Base-by-base conservation (phyloP, 768 basidiomycete species). In the Pholiota microspora region DNA sequence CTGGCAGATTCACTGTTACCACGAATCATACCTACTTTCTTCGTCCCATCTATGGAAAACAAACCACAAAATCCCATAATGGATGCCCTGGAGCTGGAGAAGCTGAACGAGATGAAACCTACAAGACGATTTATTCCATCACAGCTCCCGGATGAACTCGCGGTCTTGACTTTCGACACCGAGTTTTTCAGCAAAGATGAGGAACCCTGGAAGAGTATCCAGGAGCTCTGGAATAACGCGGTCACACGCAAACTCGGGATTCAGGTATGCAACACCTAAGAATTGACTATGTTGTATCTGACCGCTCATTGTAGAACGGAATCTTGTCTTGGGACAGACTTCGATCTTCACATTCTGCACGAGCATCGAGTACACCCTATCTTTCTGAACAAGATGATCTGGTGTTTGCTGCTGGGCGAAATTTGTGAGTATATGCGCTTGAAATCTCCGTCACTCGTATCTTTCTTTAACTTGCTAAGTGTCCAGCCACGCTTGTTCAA, bases 31-130 rank as follows among this genome's bases (percentile, higher is more conserved):
- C 73, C 80, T 0, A 67, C 56, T 12, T 90, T 91, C 67, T 83
- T 79, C 52, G 73, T 89, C n/a, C 85, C 88, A 8, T 68, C 60
- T n/a, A 69, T 92, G 42, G 70, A 76, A n/a, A 80, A 90, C 55
- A 82, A 79, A 58, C 89, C 89, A 2, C 89, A 91, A 64, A 85
- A 92, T 65, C 89, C 89, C 2, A 89, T 91, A 58, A 72, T 91
- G 67, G 83, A 87, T 38, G 70, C 75, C 15, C 57, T 89, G 21
- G 76, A 74, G 28, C 58, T 70, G 15, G 62, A 70, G 47, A 51
- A 58, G 12, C 38, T 51, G 29, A 68, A 64, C 38, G 55, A 35
- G 12, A 56, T 56, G 21, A 36, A 64, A 18, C 56, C 58, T 38
- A 50, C 55, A 45, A 57, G 60, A 29, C 53, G 32, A 25, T 54